phyloP scores from a whole-genome alignment of 2,329 filamentous ascomycete genomes.

The Ophiobolus disseminans region DNA sequence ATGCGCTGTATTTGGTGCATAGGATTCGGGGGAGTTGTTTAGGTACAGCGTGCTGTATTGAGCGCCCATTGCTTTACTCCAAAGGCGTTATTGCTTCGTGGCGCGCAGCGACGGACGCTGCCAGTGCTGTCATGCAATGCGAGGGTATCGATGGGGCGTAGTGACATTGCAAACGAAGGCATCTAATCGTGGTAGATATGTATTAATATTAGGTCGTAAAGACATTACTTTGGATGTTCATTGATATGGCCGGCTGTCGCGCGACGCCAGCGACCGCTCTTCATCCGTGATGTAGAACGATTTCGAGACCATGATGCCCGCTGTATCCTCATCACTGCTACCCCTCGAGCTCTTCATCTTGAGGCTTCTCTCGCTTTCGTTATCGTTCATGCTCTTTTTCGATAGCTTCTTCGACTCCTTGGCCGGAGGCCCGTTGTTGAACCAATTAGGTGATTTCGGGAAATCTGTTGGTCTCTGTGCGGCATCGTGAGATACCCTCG shows the following conservation, averaged over 20 bases:
- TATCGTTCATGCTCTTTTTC: constrained; percentile 16
- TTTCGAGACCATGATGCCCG: constrained; percentile 42
- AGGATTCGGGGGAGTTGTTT: too few relatives aligned
- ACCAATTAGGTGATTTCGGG: constrained; percentile 24
- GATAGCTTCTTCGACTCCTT: constrained; percentile 17
- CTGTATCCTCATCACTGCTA: constrained; percentile 28
- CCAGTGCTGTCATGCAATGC: too few relatives aligned
- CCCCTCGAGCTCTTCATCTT: constrained; percentile 21
- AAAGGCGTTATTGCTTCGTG: too few relatives aligned
- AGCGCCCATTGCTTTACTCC: too few relatives aligned
- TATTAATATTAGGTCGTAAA: too few relatives aligned
- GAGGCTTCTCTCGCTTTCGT: constrained; percentile 35
- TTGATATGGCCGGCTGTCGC: neutral
- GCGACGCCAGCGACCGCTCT: constrained; percentile 21
- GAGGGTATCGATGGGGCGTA: too few relatives aligned
- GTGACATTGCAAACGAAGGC: too few relatives aligned
- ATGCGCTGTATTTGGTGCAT: too few relatives aligned
- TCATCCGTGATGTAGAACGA: constrained; percentile 42
- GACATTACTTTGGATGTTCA: too few relatives aligned
- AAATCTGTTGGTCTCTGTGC: neutral
- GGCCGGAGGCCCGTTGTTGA: constrained; percentile 6
- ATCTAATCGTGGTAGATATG: too few relatives aligned
- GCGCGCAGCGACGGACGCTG: too few relatives aligned
- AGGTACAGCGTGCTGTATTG: too few relatives aligned
- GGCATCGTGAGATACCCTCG: constrained; percentile 23